Percentiles rank a stretch among this genome's conserved stretches.
phyloP scores from a whole-genome alignment of 768 basidiomycete species.

The Lactifluus echinatus region DNA sequence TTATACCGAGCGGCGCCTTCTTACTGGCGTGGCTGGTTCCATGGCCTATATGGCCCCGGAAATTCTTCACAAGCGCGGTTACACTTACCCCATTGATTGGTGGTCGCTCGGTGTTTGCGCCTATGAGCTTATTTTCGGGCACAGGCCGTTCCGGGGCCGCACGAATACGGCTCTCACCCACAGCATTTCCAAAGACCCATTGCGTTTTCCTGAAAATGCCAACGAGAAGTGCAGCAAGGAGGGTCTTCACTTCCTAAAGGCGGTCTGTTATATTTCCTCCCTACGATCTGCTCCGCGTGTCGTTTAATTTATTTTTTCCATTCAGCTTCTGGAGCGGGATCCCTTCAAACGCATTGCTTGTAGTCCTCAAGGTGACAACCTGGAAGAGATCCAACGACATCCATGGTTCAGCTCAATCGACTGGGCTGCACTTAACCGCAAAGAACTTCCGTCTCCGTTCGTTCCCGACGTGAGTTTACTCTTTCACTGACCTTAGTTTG shows the following conservation, averaged over 20 bases:
- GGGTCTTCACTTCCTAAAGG: constrained; percentile 72
- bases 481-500: not conserved
- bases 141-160: constrained; percentile 86
- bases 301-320: not conserved
- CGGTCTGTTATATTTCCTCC: constrained; percentile 34
- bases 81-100: constrained; percentile 92
- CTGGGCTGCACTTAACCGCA: constrained; percentile 80
- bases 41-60: constrained; percentile 99
- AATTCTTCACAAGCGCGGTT: constrained; percentile 89
- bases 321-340: constrained; percentile 83
- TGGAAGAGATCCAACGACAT: constrained; percentile 68
- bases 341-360: constrained; percentile 73
- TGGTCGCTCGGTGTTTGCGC: constrained; percentile 94
- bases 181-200: constrained; percentile 79
- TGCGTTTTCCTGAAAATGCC: constrained; percentile 88
- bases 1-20: constrained; percentile 74
- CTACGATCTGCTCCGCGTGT: not conserved
- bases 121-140: constrained; percentile 87
- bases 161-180: constrained; percentile 90
- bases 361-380: constrained; percentile 68
- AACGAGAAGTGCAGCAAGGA: constrained; percentile 65
- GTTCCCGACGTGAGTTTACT: constrained; percentile 66
- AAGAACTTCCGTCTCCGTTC: constrained; percentile 71
- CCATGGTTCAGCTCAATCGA: constrained; percentile 86
- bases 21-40: constrained; percentile 90